Evolutionary conservation across 306 rosid species (phyloP).

Genomic region (Carpinus viminea): DNA sequence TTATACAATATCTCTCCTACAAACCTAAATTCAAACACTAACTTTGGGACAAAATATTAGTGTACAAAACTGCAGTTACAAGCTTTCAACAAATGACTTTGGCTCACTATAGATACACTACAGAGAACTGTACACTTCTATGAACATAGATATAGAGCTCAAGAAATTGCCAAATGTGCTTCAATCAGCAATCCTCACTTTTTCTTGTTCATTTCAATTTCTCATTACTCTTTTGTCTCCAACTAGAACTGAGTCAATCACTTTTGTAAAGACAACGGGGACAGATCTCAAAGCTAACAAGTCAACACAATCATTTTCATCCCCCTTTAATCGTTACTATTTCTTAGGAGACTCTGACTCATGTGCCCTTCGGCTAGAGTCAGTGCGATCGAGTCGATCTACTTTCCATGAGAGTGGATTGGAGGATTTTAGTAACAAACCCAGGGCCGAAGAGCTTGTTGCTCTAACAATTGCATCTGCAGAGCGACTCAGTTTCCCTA

Average conservation of each 20-base stretch:
- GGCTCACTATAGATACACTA: neutral
- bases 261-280: neutral
- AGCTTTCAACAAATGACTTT: neutral
- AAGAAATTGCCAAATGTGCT: neutral
- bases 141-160: neutral
- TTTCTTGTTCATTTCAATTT: neutral
- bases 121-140: neutral
- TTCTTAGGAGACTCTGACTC: constrained; percentile 31
- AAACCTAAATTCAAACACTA: neutral
- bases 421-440: constrained; percentile 76
- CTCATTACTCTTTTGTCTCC: neutral
- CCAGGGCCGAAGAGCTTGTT: constrained; percentile 80
- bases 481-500: constrained; percentile 79
- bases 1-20: neutral
- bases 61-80: neutral
- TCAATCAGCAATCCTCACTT: neutral
- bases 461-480: constrained; percentile 85
- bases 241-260: neutral
- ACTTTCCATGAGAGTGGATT: constrained; percentile 60
- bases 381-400: constrained; percentile 50
- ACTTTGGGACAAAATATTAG: neutral
- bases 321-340: constrained; percentile 13
- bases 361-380: constrained; percentile 41
- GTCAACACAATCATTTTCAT: constrained; percentile 8
- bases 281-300: constrained; percentile 15